These are phyloP conservation scores for Artomyces pyxidatus DNA, from an alignment of 768 basidiomycete genomes.

Conservation along the genomic window DNA sequence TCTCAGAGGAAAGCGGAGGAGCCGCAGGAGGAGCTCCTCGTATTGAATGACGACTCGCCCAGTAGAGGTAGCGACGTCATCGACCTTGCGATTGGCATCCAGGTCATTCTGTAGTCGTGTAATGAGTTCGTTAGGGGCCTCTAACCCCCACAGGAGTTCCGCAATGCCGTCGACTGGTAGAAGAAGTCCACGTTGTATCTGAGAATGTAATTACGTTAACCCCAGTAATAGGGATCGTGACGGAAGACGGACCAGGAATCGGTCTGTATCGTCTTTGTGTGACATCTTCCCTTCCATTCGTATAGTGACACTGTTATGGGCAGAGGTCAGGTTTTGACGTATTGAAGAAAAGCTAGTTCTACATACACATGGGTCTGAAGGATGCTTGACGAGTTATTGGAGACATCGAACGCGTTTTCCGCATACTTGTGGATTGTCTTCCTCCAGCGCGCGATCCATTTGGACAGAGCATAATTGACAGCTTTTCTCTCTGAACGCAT, in stretches of 20 bases:
- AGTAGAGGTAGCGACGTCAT: background rate
- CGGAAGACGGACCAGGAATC: background rate
- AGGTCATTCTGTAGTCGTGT: background rate
- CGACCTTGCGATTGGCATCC: too few relatives aligned
- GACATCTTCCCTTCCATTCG: background rate
- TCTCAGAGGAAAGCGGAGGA: background rate
- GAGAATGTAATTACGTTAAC: background rate
- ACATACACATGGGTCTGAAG: background rate
- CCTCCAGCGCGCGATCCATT: background rate
- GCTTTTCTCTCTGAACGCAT: background rate
- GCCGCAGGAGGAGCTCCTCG: background rate
- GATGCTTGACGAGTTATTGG: background rate
- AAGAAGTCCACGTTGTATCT: background rate
- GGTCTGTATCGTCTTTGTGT: background rate
- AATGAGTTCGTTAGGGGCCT: background rate
- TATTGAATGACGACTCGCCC: background rate
- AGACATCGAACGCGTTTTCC: background rate
- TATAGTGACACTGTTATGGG: background rate
- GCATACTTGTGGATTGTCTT: background rate
- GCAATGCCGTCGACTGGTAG: background rate
- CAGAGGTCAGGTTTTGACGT: background rate
- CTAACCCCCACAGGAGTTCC: background rate
- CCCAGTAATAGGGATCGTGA: background rate
- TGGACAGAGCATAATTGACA: background rate
- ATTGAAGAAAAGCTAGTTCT: background rate